These are phyloP conservation scores for Penicillium rolfsii DNA, from an alignment of 2,329 filamentous ascomycete species.

Conservation along the genomic window DNA sequence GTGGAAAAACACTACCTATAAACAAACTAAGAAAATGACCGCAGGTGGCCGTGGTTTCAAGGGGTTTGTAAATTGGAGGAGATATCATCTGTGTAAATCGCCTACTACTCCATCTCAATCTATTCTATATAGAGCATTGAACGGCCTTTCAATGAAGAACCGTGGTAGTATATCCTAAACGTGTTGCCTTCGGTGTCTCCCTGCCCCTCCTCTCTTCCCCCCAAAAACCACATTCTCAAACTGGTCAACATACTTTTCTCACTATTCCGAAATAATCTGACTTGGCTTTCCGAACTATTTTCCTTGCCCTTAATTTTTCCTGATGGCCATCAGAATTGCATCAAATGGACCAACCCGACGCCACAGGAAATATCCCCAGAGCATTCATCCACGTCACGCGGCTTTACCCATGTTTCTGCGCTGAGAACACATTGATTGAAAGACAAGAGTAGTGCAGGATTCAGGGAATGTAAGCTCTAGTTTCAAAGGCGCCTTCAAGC, in stretches of 20 bases:
- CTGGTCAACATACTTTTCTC: not conserved
- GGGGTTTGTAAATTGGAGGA: not conserved
- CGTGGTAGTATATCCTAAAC: not conserved
- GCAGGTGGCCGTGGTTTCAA: not conserved
- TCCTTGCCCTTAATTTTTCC: not conserved
- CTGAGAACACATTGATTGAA: not conserved
- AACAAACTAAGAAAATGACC: not conserved
- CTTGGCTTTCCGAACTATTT: too few relatives aligned
- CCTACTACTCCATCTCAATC: too few relatives aligned
- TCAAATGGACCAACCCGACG: not conserved
- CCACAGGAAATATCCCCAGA: not conserved
- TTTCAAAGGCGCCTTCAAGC: conserved; percentile 9
- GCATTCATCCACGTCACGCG: not conserved
- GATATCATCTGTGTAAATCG: not conserved
- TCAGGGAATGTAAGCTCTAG: not conserved
- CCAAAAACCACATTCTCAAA: not conserved
- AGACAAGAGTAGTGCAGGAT: not conserved
- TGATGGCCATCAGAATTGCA: too few relatives aligned
- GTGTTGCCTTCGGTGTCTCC: not conserved
- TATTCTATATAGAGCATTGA: not conserved
- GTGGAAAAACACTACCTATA: not conserved
- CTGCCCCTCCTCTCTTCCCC: not conserved
- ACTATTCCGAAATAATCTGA: not conserved
- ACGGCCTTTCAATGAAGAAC: not conserved
- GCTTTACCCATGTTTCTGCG: not conserved